Percentiles rank a stretch among this genome's conserved stretches.
Conservation (phyloP, 1,284 basidiomycete genomes). For the Ustilago curta region DNA sequence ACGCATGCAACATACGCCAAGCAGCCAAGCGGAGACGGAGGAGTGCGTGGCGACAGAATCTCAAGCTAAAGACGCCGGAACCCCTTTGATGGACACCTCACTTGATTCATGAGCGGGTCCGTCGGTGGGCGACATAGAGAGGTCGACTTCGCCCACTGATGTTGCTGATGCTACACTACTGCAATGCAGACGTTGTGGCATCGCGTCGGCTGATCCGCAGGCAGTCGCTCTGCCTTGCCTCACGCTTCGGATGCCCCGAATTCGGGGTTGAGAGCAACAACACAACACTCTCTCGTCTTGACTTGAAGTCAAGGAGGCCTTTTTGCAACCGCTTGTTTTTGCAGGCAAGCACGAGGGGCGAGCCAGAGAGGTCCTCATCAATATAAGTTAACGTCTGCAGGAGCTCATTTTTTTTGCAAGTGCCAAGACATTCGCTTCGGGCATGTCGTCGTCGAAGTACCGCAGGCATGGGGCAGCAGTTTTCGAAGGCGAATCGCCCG, state of each 20-base stretch:
- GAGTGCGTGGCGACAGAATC: neutral
- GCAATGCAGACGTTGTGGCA: neutral
- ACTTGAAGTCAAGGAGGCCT: neutral
- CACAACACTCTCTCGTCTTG: neutral
- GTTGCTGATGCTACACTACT: neutral
- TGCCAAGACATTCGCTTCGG: constrained; percentile 22
- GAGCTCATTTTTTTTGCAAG: neutral
- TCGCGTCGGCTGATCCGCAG: neutral
- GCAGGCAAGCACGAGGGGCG: constrained; percentile 3
- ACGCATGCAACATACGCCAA: neutral
- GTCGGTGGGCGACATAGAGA: neutral
- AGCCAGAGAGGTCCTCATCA: no score
- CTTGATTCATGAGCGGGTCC: neutral
- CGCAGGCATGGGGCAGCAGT: constrained; percentile 15
- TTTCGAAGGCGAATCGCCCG: neutral
- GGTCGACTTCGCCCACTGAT: neutral
- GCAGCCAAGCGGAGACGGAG: neutral
- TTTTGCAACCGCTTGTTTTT: neutral
- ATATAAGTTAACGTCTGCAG: neutral
- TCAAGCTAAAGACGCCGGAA: constrained; percentile 29
- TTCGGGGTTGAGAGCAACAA: constrained; percentile 10
- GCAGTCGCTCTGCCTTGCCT: neutral
- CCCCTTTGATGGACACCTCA: constrained; percentile 17
- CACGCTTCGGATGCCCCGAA: constrained; percentile 32
- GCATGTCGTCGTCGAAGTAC: constrained; percentile 11